Percentiles rank a stretch among this genome's conserved stretches.
phyloP scores from a whole-genome alignment of 257 asterid genomes.

The Petunia axillaris region DNA sequence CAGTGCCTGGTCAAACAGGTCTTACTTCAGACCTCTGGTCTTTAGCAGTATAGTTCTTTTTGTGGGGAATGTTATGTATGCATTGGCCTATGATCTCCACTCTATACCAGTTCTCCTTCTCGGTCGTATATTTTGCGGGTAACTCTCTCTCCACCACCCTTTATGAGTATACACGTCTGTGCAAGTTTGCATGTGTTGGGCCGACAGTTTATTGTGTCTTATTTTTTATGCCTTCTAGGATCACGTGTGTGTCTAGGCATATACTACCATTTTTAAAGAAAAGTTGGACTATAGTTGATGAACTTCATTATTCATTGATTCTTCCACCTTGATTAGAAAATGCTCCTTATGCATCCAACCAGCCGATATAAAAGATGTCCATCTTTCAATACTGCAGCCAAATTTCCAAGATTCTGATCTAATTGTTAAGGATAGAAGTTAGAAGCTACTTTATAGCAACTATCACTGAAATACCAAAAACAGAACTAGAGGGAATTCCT shows the following conservation, averaged over 20 bases:
- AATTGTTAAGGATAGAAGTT: background rate
- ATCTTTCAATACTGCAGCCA: background rate
- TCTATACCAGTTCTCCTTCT: conserved; percentile 73
- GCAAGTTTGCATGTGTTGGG: background rate
- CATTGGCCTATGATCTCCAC: conserved; percentile 84
- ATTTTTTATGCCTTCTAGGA: background rate
- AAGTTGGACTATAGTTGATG: background rate
- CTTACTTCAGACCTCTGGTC: conserved; percentile 80
- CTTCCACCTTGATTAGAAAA: background rate
- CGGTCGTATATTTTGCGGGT: conserved; percentile 94
- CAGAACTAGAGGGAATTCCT: conserved; percentile 5
- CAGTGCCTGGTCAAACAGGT: conserved; percentile 98
- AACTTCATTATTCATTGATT: background rate
- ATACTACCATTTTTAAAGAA: background rate
- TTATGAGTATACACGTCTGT: background rate
- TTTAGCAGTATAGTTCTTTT: conserved; percentile 89
- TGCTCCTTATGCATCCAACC: background rate
- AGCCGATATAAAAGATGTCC: background rate
- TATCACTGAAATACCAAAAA: background rate
- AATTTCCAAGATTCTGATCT: conserved; percentile 8
- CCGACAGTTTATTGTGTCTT: conserved; percentile 11
- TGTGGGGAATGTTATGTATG: conserved; percentile 78
- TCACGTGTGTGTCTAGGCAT: background rate
- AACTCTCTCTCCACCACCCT: conserved; percentile 35
- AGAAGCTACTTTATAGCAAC: background rate